Evolutionary conservation across 306 rosid species (phyloP).

Genomic region (Fagus crenata): DNA sequence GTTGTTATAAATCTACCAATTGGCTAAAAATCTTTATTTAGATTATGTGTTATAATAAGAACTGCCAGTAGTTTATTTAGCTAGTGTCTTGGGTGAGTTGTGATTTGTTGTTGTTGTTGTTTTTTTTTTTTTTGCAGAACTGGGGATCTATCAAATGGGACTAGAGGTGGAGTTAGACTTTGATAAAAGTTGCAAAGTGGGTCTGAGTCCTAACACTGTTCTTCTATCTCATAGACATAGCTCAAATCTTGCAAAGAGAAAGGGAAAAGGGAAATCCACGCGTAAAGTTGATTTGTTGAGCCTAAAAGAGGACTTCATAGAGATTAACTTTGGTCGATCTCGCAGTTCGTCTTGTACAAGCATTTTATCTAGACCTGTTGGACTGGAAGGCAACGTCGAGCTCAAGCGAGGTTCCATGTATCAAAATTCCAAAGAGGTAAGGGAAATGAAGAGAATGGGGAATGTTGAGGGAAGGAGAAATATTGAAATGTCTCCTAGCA

Average conservation of each 20-base stretch:
- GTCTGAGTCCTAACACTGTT: constrained; percentile 61
- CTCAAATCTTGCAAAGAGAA: constrained; percentile 52
- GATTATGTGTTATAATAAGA: constrained; percentile 13
- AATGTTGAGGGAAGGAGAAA: constrained; percentile 55
- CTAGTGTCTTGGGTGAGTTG: constrained; percentile 20
- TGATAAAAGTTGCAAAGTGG: constrained; percentile 47
- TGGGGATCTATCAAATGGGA: constrained; percentile 58
- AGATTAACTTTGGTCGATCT: constrained; percentile 51
- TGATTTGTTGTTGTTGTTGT: constrained; percentile 14
- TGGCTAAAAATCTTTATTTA: constrained; percentile 11
- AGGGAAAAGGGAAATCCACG: constrained; percentile 43
- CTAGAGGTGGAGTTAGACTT: constrained; percentile 57
- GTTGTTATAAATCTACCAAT: neutral
- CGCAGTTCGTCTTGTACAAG: constrained; percentile 68
- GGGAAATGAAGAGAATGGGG: constrained; percentile 46
- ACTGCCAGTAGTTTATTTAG: neutral
- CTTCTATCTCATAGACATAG: constrained; percentile 45
- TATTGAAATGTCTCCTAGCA: constrained; percentile 55
- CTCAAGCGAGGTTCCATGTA: constrained; percentile 56
- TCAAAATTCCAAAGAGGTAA: constrained; percentile 63
- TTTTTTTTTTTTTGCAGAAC: constrained; percentile 42
- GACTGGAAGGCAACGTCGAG: constrained; percentile 46
- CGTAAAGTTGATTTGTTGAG: constrained; percentile 47
- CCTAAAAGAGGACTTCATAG: constrained; percentile 66
- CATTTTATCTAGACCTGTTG: constrained; percentile 46